phyloP scores from a whole-genome alignment of 2,329 filamentous ascomycete species.

The Amphichorda felina region DNA sequence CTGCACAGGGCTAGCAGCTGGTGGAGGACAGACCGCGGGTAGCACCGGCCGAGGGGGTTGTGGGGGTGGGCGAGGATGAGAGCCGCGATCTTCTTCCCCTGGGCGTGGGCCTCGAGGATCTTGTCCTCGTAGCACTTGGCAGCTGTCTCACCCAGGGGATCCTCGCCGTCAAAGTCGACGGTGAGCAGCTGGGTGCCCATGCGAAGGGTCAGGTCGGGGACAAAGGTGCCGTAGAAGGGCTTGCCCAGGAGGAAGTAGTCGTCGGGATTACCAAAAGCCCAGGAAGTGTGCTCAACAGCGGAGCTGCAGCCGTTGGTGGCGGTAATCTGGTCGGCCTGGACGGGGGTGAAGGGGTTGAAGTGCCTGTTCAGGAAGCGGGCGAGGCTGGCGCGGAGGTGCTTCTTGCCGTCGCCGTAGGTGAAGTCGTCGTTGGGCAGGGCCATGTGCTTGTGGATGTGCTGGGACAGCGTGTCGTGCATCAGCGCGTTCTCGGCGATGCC shows the following conservation, averaged over 20 bases:
- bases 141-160: conserved; percentile 27
- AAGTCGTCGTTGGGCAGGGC: conserved; percentile 17
- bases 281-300: conserved; percentile 26
- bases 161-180: conserved; percentile 28
- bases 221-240: conserved; percentile 36
- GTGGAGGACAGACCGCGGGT: conserved; percentile 27
- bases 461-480: conserved; percentile 32
- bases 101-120: conserved; percentile 21
- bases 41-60: conserved; percentile 38
- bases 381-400: conserved; percentile 16
- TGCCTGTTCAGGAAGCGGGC: conserved; percentile 22
- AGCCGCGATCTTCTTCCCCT: conserved; percentile 27
- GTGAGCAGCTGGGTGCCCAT: conserved; percentile 27
- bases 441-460: conserved; percentile 26
- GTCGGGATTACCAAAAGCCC: conserved; percentile 25
- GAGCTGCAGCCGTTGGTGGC: conserved; percentile 27
- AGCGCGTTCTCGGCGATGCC: conserved; percentile 40
- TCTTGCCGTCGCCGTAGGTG: conserved; percentile 28
- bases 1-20: conserved; percentile 32
- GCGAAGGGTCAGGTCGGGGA: conserved; percentile 29
- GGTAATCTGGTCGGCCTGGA: conserved; percentile 20
- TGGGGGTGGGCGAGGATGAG: conserved; percentile 40
- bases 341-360: conserved; percentile 13
- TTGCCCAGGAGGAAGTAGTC: conserved; percentile 27
- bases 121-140: conserved; percentile 31